A percentile compares a stretch with the other conserved stretches of the same genome.
These are phyloP conservation scores for Melastoma malabathricum DNA, from an alignment of 345 rosid species.

Conservation along the genomic window DNA sequence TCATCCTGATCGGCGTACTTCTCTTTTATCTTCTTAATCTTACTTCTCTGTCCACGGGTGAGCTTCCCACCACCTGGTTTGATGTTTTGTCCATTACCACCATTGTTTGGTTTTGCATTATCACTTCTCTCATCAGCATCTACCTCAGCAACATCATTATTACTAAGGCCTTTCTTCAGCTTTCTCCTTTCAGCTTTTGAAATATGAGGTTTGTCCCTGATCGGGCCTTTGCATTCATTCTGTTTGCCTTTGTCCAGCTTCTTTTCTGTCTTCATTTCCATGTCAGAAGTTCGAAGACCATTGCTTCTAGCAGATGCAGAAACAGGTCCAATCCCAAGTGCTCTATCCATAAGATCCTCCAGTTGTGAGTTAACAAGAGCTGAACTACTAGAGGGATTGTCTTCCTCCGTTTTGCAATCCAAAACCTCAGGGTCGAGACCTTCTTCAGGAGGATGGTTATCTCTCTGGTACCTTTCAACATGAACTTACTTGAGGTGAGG, in stretches of 20 bases:
- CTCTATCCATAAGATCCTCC: conserved; percentile 88
- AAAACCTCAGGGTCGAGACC: conserved; percentile 12
- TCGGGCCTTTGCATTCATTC: conserved; percentile 32
- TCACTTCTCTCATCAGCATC: conserved; percentile 26
- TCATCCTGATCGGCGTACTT: conserved; percentile 96
- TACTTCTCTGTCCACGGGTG: conserved; percentile 80
- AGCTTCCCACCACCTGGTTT: conserved; percentile 53
- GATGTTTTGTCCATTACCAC: conserved; percentile 16
- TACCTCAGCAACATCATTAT: conserved; percentile 17
- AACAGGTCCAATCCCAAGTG: conserved; percentile 81
- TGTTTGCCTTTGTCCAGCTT: conserved; percentile 20
- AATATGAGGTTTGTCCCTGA: conserved; percentile 54
- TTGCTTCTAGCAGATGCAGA: conserved; percentile 26
- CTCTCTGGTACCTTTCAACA: conserved; percentile 13
- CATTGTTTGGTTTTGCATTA: conserved; percentile 16
- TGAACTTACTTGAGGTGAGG: conserved; percentile 5
- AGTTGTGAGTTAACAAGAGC: conserved; percentile 48
- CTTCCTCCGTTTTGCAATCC: conserved; percentile 16
- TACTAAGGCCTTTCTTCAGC: conserved; percentile 63
- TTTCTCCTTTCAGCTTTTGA: conserved; percentile 90
- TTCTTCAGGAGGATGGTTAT: conserved; percentile 16
- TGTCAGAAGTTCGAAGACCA: conserved; percentile 25
- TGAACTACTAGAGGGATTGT: conserved; percentile 21
- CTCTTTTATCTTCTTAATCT: conserved; percentile 95
- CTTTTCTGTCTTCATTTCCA: conserved; percentile 8